These are phyloP conservation scores for Trichoderma citrinoviride DNA, from an alignment of 2,329 filamentous ascomycete genomes.

Conservation along the genomic window DNA sequence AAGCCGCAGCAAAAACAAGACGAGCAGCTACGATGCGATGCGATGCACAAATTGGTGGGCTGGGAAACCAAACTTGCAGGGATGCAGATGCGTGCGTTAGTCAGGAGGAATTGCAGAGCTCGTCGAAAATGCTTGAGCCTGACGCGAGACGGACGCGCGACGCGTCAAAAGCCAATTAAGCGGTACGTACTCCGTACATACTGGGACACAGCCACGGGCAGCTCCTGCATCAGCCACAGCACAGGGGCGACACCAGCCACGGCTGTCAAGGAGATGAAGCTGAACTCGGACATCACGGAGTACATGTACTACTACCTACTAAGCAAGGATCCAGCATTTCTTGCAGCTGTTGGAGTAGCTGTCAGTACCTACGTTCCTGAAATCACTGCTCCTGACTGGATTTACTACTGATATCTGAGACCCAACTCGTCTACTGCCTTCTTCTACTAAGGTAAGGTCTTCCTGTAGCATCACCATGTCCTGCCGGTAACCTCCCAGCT, in stretches of 20 bases:
- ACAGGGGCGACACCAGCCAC: neutral
- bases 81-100: conserved; percentile 21
- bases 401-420: too few species aligned
- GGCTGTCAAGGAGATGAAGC: neutral
- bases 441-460: too few species aligned
- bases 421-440: too few species aligned
- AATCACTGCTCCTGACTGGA: too few species aligned
- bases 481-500: too few species aligned
- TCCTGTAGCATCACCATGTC: neutral
- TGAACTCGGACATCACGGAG: too few species aligned
- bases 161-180: conserved; percentile 25
- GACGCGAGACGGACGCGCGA: conserved; percentile 39
- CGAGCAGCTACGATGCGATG: conserved; percentile 14
- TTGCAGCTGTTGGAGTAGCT: too few species aligned
- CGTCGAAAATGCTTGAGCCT: conserved; percentile 2
- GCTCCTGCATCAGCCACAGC: conserved; percentile 10
- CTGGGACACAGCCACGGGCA: neutral
- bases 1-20: neutral
- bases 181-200: conserved; percentile 10
- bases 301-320: too few species aligned
- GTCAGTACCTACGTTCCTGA: too few species aligned
- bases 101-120: conserved; percentile 9
- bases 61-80: conserved; percentile 31
- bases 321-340: too few species aligned
- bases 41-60: conserved; percentile 35